Evolutionary conservation across 2,329 filamentous ascomycete species (phyloP), one percentile per base, ranked within the genome.

Genomic region (Aotearoamyces nothofagi): DNA sequence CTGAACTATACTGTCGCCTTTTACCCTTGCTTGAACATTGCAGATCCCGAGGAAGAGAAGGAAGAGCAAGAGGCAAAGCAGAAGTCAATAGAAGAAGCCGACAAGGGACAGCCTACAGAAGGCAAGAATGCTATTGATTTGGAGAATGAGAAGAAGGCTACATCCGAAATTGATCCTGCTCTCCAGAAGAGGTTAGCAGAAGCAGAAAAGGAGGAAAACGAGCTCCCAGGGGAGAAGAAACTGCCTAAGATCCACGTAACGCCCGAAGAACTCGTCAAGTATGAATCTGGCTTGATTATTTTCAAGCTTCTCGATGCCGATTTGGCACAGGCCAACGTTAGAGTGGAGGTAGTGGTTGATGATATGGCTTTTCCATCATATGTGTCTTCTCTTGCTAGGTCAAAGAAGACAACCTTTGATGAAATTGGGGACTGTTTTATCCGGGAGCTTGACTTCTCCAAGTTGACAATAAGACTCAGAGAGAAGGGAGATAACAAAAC

Each of bases 391-490:
- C 82, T 74, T 38, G 77, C 84, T 17, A 75, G 70, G 45, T 67
- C 63, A 22, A 77, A 65, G 42, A 58, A 64, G 8, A 68, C 75
- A 47, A 79, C 70, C 29, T 83, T 96, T 52, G 81, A 90, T 42
- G 90, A 98, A 55, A 84, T 86, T 46, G 86, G 87, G 27, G 90
- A 98, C 54, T 90, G 84, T 30, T 84, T 98, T 55, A 80, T 98
- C 35, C 82, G 90, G 36, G 90, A 98, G 53, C 66, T 98, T n/a
- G 92, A 98, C 39, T 86, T 94, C 43, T 98, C 90, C 3, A 80
- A 78, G 40, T 72, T 98, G 33, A 96, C 86, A 0, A 66, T 98
- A 39, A 80, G 84, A 33, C 65, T 94, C 26, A 74, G 83, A 24
- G 79, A 87, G 45, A 83, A 84, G 50, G 64, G 71, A 10, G 78